Percentiles rank a stretch among this genome's conserved stretches.
phyloP scores from a whole-genome alignment of 306 rosid species.

The Amphicarpaea edgeworthii region DNA sequence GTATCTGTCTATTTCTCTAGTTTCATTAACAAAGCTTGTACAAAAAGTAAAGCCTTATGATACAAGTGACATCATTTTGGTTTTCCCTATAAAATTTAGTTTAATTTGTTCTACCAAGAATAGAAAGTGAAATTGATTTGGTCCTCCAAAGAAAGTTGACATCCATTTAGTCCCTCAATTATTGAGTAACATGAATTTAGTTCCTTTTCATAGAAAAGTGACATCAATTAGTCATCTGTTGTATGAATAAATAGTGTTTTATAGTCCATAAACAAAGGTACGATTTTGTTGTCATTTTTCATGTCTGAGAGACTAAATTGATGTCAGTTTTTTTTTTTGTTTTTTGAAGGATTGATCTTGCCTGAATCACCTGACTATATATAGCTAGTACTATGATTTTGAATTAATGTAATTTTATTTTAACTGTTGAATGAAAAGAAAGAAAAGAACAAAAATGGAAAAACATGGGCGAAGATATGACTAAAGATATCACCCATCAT shows the following conservation, averaged over 20 bases:
- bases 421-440: slow-evolving; percentile 9
- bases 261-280: neutral
- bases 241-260: neutral
- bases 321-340: neutral
- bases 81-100: neutral
- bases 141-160: neutral
- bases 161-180: neutral
- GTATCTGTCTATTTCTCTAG: neutral
- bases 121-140: neutral
- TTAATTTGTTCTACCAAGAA: neutral
- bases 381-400: slow-evolving; percentile 10
- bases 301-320: neutral
- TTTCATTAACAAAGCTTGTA: neutral
- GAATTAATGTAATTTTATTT: neutral
- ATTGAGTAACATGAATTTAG: neutral
- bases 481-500: neutral
- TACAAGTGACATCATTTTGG: neutral
- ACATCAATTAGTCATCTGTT: neutral
- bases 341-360: neutral
- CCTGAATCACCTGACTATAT: slow-evolving; percentile 13
- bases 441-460: neutral
- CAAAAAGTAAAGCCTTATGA: neutral
- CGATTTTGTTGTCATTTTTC: neutral
- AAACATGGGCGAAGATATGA: neutral
- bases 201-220: neutral